These are phyloP conservation scores for Kodamaea plutei DNA, from an alignment of 1,139 yeast species.

Conservation along the genomic window DNA sequence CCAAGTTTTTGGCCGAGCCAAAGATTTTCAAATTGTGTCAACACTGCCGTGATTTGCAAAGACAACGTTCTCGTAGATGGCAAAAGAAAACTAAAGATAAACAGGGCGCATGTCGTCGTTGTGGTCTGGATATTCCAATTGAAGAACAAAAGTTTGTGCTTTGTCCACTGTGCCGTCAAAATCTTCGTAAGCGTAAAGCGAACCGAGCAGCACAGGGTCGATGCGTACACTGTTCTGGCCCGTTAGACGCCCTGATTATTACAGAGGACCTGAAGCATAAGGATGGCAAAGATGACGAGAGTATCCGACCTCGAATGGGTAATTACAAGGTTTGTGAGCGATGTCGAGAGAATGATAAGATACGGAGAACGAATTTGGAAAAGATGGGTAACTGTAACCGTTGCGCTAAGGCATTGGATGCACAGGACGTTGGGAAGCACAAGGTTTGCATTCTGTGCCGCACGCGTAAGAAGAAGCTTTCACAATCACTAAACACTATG, in stretches of 20 bases:
- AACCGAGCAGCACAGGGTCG: slow-evolving; percentile 58
- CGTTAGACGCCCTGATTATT: slow-evolving; percentile 44
- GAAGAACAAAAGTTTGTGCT: slow-evolving; percentile 51
- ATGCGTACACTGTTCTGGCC: slow-evolving; percentile 67
- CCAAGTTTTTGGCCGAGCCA: slow-evolving; percentile 37
- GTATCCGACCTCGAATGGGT: slow-evolving; percentile 21
- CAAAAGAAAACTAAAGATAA: slow-evolving; percentile 57
- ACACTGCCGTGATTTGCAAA: slow-evolving; percentile 60
- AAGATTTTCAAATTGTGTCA: slow-evolving; percentile 55
- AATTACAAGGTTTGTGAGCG: slow-evolving; percentile 58
- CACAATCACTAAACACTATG: slow-evolving; percentile 12
- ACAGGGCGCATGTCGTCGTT: slow-evolving; percentile 60
- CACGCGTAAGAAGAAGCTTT: slow-evolving; percentile 44
- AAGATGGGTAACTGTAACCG: slow-evolving; percentile 58
- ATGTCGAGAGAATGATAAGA: slow-evolving; percentile 59
- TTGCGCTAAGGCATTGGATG: slow-evolving; percentile 48
- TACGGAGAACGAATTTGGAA: slow-evolving; percentile 53
- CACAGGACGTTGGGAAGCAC: slow-evolving; percentile 45
- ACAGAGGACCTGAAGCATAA: slow-evolving; percentile 7
- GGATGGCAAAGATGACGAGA: slow-evolving; percentile 10
- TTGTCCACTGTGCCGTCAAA: slow-evolving; percentile 56
- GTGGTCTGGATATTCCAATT: slow-evolving; percentile 52
- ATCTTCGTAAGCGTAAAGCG: slow-evolving; percentile 52
- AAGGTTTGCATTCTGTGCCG: slow-evolving; percentile 56
- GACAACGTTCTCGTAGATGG: slow-evolving; percentile 62